Evolutionary conservation across 352 stramenopile genomes (phyloP), one percentile per base, ranked within the genome.

Genomic region (Globisporangium lucens): DNA sequence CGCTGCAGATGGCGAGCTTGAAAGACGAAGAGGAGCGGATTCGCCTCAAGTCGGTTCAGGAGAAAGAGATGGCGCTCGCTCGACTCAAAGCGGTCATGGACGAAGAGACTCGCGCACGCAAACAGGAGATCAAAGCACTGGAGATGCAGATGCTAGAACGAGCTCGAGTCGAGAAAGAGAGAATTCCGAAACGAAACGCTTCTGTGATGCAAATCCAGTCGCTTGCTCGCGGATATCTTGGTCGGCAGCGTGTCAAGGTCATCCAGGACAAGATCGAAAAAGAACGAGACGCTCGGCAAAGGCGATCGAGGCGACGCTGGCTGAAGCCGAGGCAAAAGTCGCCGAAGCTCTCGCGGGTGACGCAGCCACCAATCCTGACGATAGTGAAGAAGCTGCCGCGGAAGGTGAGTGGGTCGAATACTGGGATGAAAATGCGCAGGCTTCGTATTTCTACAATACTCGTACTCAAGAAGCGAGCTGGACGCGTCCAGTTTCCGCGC

Each of bases 401-500:
- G 80, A 66, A 27, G 84, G 90, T 6, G 85, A 96, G 53, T 97
- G 89, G 89, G 85, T 95, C 66, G 87, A 97, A 66, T 96, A 95
- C 70, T 96, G 88, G 89, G 89, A 97, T 69, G 89, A 97, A 43
- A 96, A 87, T 56, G 87, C 87, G 2, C 87, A 94, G 43, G 87
- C 89, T 20, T 94, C 82, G 46, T 97, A 97, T 66, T 97, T 89
- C 69, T 97, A 92, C 80, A 96, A 95, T 66, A 91, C 89, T 35
- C 79, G 80, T 7, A 97, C 89, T 1, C 88, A 97, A 59, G 89
- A 96, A 70, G 89, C 87, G 55, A 94, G 81, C 63, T 96, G 89
- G 89, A 94, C 85, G 62, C 79, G 85, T 3, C 85, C 85, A 7
- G 68, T 83, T 8, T 78, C 77, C 7, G 78, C 82, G 1, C 41